Evolutionary conservation across 352 stramenopile species (phyloP).

Genomic region (Globisporangium ultimum): DNA sequence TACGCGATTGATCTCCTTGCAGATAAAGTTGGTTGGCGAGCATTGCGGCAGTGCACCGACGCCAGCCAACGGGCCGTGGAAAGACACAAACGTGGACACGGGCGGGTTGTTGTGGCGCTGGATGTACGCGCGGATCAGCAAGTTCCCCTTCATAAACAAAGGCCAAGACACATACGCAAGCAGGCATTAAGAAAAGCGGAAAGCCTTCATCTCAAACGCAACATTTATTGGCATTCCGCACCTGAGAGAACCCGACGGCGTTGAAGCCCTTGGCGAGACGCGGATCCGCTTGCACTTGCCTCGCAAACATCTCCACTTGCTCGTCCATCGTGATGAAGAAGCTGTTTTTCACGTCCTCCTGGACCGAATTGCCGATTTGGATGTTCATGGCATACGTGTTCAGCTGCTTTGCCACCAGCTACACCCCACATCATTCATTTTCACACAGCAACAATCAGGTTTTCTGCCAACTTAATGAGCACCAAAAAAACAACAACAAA

Average conservation of each 20-base stretch:
- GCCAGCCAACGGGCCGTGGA: constrained; percentile 91
- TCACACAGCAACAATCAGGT: background rate
- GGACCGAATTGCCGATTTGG: constrained; percentile 79
- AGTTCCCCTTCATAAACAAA: constrained; percentile 63
- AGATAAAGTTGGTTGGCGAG: constrained; percentile 79
- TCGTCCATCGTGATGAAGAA: constrained; percentile 93
- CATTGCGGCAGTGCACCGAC: constrained; percentile 89
- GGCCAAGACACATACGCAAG: background rate
- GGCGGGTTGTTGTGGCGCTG: constrained; percentile 91
- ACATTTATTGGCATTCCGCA: constrained; percentile 7
- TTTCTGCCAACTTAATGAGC: background rate
- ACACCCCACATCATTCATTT: background rate
- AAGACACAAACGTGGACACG: constrained; percentile 88
- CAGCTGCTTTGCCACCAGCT: constrained; percentile 77
- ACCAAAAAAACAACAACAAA: background rate
- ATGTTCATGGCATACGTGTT: constrained; percentile 85
- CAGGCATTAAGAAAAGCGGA: too few relatives aligned
- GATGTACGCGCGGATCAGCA: constrained; percentile 94
- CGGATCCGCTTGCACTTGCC: constrained; percentile 74
- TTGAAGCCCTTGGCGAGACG: constrained; percentile 90
- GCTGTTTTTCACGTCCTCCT: constrained; percentile 90
- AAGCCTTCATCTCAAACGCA: too few relatives aligned
- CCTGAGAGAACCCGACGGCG: constrained; percentile 91
- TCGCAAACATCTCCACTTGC: constrained; percentile 88
- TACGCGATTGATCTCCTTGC: constrained; percentile 79